A percentile compares a stretch with the other conserved stretches of the same genome.
Evolutionary conservation across 352 stramenopile genomes (phyloP).

Genomic region (Globisporangium cylindrosporum): DNA sequence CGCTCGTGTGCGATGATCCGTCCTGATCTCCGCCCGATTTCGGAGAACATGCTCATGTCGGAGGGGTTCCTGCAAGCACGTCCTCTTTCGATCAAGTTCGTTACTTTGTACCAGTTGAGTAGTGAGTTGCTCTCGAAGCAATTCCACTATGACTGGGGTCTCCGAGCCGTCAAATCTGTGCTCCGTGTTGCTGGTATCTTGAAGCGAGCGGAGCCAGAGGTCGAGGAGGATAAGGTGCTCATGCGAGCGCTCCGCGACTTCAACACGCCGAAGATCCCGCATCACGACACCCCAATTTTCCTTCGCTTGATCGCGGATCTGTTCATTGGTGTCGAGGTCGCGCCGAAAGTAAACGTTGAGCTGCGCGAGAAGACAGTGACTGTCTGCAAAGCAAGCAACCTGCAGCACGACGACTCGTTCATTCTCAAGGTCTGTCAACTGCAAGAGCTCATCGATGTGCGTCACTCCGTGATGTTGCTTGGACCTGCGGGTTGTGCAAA

Average conservation of each 20-base stretch:
- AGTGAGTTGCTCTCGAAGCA: slow-evolving; percentile 86
- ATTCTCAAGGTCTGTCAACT: slow-evolving; percentile 87
- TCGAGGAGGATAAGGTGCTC: slow-evolving; percentile 85
- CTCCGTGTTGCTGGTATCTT: slow-evolving; percentile 84
- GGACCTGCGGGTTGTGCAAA: slow-evolving; percentile 81
- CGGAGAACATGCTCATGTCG: slow-evolving; percentile 90
- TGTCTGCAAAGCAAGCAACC: slow-evolving; percentile 88
- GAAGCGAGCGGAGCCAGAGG: slow-evolving; percentile 75
- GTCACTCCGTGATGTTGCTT: slow-evolving; percentile 86
- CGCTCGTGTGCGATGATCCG: slow-evolving; percentile 93
- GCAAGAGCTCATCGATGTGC: slow-evolving; percentile 86
- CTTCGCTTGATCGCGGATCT: slow-evolving; percentile 83
- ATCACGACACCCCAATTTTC: slow-evolving; percentile 88
- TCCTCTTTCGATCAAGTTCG: slow-evolving; percentile 91
- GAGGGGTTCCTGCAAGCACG: slow-evolving; percentile 87
- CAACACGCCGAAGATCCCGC: slow-evolving; percentile 87
- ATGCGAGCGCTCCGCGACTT: slow-evolving; percentile 86
- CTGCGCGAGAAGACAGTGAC: slow-evolving; percentile 91
- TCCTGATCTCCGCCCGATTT: slow-evolving; percentile 91
- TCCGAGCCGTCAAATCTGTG: slow-evolving; percentile 88
- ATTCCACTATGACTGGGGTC: slow-evolving; percentile 90
- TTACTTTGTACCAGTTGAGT: slow-evolving; percentile 88
- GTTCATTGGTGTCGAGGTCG: slow-evolving; percentile 93
- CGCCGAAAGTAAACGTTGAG: slow-evolving; percentile 92
- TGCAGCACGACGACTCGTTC: slow-evolving; percentile 85